Evolutionary conservation across 306 rosid species (phyloP).

Genomic region (Glycyrrhiza uralensis): DNA sequence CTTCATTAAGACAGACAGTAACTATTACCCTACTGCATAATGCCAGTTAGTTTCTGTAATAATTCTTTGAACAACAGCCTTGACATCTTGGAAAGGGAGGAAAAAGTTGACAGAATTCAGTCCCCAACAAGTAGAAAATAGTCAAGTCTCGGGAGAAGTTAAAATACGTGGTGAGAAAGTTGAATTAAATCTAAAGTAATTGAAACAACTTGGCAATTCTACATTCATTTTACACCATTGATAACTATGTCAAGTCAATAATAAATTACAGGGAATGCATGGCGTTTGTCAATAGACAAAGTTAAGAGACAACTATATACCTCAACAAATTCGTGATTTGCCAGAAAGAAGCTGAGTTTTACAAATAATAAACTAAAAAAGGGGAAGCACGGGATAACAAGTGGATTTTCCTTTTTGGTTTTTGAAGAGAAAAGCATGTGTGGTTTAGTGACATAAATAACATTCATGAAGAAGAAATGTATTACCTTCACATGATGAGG

Average conservation of each 20-base stretch:
- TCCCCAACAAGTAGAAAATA: neutral
- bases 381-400: constrained; percentile 8
- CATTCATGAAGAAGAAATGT: neutral
- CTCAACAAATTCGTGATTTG: neutral
- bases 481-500: constrained; percentile 95
- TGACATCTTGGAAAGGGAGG: neutral
- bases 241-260: neutral
- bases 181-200: neutral
- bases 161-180: neutral
- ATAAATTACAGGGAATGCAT: neutral
- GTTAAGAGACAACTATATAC: neutral
- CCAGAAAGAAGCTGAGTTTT: neutral
- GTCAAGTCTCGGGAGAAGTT: neutral
- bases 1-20: neutral
- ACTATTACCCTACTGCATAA: neutral
- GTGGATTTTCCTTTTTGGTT: neutral
- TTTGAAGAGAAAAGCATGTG: constrained; percentile 9
- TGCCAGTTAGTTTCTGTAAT: neutral
- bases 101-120: neutral
- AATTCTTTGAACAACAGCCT: neutral
- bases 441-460: neutral
- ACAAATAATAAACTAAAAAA: neutral
- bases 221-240: neutral
- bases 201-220: neutral
- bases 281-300: neutral